Percentiles rank a stretch among this genome's conserved stretches.
phyloP scores from a whole-genome alignment of 2,329 filamentous ascomycete genomes.

The Lachnellula suecica region DNA sequence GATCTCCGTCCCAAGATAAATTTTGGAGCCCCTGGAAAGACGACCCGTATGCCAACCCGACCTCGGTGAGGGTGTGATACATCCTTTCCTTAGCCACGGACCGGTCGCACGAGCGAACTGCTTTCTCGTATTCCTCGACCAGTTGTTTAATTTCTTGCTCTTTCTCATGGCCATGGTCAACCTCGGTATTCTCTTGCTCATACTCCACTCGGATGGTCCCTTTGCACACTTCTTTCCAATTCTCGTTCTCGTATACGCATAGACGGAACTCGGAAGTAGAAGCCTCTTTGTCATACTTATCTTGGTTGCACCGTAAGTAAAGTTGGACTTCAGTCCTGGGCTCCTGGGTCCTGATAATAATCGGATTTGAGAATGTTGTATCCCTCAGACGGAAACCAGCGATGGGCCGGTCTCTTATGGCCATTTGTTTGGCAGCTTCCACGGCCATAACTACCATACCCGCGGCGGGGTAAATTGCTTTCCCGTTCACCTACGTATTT shows the following conservation, averaged over 20 bases:
- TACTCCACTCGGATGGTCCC: slow-evolving; percentile 31
- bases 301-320: not conserved
- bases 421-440: not conserved
- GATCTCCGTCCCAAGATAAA: not conserved
- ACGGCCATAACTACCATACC: not conserved
- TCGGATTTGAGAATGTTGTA: slow-evolving; percentile 43
- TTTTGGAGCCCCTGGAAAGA: not conserved
- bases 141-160: not conserved
- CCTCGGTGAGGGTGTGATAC: too few relatives aligned
- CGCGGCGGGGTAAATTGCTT: slow-evolving; percentile 24
- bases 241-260: not conserved
- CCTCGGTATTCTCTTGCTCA: not conserved
- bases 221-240: slow-evolving; percentile 35
- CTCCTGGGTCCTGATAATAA: slow-evolving; percentile 36
- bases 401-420: not conserved
- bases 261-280: not conserved
- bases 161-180: not conserved
- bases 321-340: slow-evolving; percentile 20
- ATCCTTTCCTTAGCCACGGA: too few relatives aligned
- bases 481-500: slow-evolving; percentile 8
- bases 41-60: not conserved
- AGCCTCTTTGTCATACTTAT: not conserved
- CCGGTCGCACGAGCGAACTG: too few relatives aligned
- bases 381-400: slow-evolving; percentile 33
- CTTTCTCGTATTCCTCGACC: too few relatives aligned